phyloP scores from a whole-genome alignment of 163 green algal species.

The Prototheca cutis region DNA sequence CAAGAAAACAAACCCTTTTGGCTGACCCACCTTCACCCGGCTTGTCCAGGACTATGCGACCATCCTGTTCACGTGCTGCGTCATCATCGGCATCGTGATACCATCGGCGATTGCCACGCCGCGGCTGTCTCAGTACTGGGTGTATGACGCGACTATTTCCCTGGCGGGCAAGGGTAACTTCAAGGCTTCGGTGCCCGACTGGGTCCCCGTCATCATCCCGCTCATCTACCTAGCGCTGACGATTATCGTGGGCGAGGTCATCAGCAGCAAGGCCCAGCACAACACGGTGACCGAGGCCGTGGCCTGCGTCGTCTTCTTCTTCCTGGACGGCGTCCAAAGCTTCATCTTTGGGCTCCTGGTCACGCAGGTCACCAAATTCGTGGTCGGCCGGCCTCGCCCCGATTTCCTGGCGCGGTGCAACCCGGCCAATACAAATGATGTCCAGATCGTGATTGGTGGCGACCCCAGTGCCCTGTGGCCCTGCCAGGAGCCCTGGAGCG shows the following conservation, averaged over 20 bases:
- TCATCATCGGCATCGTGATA: slow-evolving; percentile 10
- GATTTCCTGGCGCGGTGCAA: slow-evolving; percentile 38
- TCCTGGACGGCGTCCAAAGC: slow-evolving; percentile 29
- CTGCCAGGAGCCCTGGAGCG: slow-evolving; percentile 1
- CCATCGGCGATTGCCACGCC: slow-evolving; percentile 6
- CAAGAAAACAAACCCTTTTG: neutral
- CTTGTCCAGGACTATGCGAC: slow-evolving; percentile 16
- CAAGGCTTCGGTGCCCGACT: slow-evolving; percentile 5
- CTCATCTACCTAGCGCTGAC: slow-evolving; percentile 19
- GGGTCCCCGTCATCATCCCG: slow-evolving; percentile 21
- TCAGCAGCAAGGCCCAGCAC: slow-evolving; percentile 16
- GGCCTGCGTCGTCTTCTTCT: slow-evolving; percentile 33
- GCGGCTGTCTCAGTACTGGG: slow-evolving; percentile 1
- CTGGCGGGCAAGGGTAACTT: neutral
- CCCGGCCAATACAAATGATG: neutral
- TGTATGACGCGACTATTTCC: slow-evolving; percentile 20
- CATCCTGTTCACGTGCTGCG: slow-evolving; percentile 8
- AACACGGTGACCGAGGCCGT: slow-evolving; percentile 27
- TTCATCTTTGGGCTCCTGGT: slow-evolving; percentile 28
- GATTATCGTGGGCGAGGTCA: slow-evolving; percentile 20
- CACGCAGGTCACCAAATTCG: slow-evolving; percentile 32
- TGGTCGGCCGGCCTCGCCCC: slow-evolving; percentile 25
- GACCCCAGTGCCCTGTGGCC: slow-evolving; percentile 11
- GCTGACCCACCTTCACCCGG: neutral
- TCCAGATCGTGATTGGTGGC: slow-evolving; percentile 9